phyloP scores from a whole-genome alignment of 805 yeast species.

The Kodamaea kaohsiungensis region DNA sequence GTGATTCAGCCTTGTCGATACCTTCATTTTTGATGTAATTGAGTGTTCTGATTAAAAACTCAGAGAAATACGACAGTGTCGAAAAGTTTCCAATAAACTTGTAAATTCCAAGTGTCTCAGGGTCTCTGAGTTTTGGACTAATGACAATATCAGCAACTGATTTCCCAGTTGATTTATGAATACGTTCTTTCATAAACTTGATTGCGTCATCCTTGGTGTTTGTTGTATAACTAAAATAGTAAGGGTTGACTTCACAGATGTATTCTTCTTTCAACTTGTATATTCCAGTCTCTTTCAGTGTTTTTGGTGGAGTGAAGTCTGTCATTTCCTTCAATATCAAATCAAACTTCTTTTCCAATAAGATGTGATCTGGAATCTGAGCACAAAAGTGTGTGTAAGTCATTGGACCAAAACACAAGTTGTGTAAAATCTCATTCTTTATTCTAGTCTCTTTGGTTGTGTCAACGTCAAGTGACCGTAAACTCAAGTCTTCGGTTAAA shows the following conservation, averaged over 20 bases:
- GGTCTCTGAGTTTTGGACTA: conserved; percentile 49
- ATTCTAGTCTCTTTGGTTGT: conserved; percentile 54
- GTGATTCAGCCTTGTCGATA: conserved; percentile 50
- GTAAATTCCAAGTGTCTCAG: conserved; percentile 38
- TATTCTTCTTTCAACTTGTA: conserved; percentile 39
- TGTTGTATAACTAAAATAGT: conserved; percentile 72
- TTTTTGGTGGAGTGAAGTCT: conserved; percentile 32
- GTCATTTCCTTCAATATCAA: conserved; percentile 36
- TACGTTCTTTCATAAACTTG: conserved; percentile 53
- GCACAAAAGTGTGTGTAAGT: conserved; percentile 66
- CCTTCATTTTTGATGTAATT: conserved; percentile 37
- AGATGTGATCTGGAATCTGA: conserved; percentile 73
- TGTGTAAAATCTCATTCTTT: conserved; percentile 74
- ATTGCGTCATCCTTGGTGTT: conserved; percentile 86
- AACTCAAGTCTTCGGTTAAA: conserved; percentile 64
- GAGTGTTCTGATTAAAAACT: conserved; percentile 53
- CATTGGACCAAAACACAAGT: conserved; percentile 73
- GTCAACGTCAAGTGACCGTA: conserved; percentile 50
- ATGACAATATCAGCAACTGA: conserved; percentile 53
- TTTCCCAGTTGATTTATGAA: conserved; percentile 39
- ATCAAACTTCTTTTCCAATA: conserved; percentile 74
- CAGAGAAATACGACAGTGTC: conserved; percentile 51
- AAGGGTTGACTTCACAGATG: conserved; percentile 53
- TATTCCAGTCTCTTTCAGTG: conserved; percentile 37
- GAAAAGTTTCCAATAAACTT: conserved; percentile 51